Base-by-base conservation (phyloP, 2,329 filamentous ascomycete genomes). In the Colletotrichum sp. region DNA sequence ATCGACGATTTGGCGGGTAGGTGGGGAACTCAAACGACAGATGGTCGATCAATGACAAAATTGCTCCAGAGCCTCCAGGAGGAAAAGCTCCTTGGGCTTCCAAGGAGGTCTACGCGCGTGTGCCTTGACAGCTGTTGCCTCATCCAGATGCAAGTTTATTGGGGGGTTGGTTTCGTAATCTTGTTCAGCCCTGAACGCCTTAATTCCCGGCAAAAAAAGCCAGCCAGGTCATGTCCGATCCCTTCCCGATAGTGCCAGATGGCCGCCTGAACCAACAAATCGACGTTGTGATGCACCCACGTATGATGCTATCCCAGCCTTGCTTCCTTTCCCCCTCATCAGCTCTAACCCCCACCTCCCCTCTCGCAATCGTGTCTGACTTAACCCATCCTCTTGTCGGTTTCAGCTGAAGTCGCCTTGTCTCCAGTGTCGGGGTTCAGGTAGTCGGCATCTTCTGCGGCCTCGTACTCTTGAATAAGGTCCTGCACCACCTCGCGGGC, bases 391-490 rank as follows among this genome's bases (percentile, higher is more conserved):
- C 90, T 85, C 79, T 87, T 89, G 78, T 92, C 90, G 27, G 86
- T 87, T 79, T 91, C 90, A 4, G 87, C 89, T 59, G 89, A 90
- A 9, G 87, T 87, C 4, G 87, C 84, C 81, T 88, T 88, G 64
- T 89, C 88, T 22, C 89, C 90, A 29, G 89, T 87, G 73, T 93
- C 93, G 11, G 95, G 94, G 82, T 94, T 96, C 68, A 99, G 88
- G 84, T 99, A 99, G 82, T 98, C 94, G 39, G 95, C 93, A 82
- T 94, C 91, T 85, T 99, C 97, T 6, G 97, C 97, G 34, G 96
- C 96, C 86, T 99, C 96, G 83, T 99, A 99, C 88, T 99, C 97
- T 68, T 92, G 91, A 82, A 99, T 96, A 78, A 99, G 87, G 84
- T 98, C 96, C 81, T 93, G 92, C 25, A 99, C 96, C 7, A 99